Evolutionary conservation across 495 filamentous ascomycete species (phyloP).

Genomic region (Lepidopterella palustris): DNA sequence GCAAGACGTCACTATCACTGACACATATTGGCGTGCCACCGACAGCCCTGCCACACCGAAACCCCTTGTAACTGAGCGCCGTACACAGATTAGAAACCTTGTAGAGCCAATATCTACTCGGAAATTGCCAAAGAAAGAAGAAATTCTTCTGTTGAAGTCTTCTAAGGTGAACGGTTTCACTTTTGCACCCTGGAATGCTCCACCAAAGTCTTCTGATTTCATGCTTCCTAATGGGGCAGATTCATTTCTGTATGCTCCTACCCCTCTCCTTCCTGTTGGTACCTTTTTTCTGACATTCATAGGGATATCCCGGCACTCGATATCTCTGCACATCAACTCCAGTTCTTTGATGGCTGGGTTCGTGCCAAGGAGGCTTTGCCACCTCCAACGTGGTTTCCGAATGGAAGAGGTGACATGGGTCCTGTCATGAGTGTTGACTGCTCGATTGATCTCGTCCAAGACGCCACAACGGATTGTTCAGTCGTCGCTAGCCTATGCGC

Average conservation of each 20-base stretch:
- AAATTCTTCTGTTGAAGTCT: constrained; percentile 68
- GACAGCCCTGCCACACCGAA: neutral
- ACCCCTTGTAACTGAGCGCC: neutral
- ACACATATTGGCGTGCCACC: too few relatives aligned
- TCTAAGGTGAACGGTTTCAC: constrained; percentile 72
- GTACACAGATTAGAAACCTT: constrained; percentile 10
- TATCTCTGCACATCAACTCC: constrained; percentile 63
- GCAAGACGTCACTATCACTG: too few relatives aligned
- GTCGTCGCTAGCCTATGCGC: constrained; percentile 95
- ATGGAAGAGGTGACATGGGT: constrained; percentile 19
- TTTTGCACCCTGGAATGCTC: constrained; percentile 73
- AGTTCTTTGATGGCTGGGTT: constrained; percentile 75
- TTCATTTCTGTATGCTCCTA: constrained; percentile 49
- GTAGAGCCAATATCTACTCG: constrained; percentile 50
- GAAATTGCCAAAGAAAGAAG: constrained; percentile 60
- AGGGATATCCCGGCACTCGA: constrained; percentile 63
- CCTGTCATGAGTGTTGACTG: constrained; percentile 49
- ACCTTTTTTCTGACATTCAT: constrained; percentile 9
- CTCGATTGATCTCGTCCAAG: constrained; percentile 79
- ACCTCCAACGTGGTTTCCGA: constrained; percentile 31
- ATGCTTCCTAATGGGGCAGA: constrained; percentile 33
- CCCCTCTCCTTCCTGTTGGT: neutral
- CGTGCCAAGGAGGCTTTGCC: constrained; percentile 56
- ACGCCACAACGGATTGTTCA: constrained; percentile 90
- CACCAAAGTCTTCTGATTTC: constrained; percentile 54